Evolutionary conservation across 1,284 basidiomycete genomes (phyloP).

Genomic region (Anthracocystis panici-leucophaei): DNA sequence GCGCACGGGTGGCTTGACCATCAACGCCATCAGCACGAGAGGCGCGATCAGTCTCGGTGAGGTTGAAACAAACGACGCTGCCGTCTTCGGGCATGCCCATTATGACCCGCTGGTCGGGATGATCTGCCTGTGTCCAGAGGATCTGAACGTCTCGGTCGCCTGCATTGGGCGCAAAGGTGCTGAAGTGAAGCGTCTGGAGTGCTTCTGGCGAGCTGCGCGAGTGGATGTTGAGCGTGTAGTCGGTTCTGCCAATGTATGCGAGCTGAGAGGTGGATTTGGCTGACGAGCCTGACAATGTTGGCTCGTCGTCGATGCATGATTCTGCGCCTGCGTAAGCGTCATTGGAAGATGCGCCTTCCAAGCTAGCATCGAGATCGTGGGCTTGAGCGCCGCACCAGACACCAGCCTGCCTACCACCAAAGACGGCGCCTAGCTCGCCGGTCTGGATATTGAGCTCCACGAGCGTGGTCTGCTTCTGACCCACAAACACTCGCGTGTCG

Average conservation of each 20-base stretch:
- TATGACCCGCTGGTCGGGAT: slow-evolving; percentile 56
- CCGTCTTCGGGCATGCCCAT: slow-evolving; percentile 64
- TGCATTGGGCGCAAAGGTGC: slow-evolving; percentile 64
- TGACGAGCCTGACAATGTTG: slow-evolving; percentile 37
- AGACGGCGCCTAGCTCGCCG: slow-evolving; percentile 81
- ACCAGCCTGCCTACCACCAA: slow-evolving; percentile 72
- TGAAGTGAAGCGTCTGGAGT: slow-evolving; percentile 64
- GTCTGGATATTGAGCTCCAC: slow-evolving; percentile 84
- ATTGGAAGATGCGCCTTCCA: background rate
- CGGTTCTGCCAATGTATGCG: slow-evolving; percentile 62
- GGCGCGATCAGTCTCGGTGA: slow-evolving; percentile 29
- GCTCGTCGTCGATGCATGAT: slow-evolving; percentile 51
- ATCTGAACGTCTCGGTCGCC: slow-evolving; percentile 63
- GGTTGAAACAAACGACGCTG: slow-evolving; percentile 63
- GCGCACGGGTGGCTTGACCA: slow-evolving; percentile 20
- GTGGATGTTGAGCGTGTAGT: slow-evolving; percentile 68
- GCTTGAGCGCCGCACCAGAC: slow-evolving; percentile 49
- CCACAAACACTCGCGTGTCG: slow-evolving; percentile 82
- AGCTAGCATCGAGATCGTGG: slow-evolving; percentile 21
- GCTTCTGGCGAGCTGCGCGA: slow-evolving; percentile 57
- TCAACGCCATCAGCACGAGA: background rate
- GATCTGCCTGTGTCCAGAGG: slow-evolving; percentile 56
- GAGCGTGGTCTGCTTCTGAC: slow-evolving; percentile 84
- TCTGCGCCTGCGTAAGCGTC: slow-evolving; percentile 18
- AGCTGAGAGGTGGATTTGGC: slow-evolving; percentile 42